These are phyloP conservation scores for Cucurbitaria berberidis DNA, from an alignment of 2,329 filamentous ascomycete genomes.

Conservation along the genomic window DNA sequence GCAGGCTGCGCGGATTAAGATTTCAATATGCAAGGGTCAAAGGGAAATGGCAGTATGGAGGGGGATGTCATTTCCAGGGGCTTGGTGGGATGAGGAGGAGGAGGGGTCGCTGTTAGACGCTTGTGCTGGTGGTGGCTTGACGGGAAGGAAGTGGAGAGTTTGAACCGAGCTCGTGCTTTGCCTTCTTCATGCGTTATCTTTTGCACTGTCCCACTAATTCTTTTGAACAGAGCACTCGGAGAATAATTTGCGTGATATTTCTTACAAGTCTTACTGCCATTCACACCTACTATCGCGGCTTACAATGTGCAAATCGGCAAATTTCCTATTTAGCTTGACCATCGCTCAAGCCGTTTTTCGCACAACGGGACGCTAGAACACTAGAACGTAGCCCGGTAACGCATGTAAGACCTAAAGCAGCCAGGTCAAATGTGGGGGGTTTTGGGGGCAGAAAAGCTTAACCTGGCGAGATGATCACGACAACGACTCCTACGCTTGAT, in stretches of 20 bases:
- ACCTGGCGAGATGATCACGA: background rate
- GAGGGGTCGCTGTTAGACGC: background rate
- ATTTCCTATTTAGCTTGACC: too few relatives aligned
- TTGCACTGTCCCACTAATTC: too few relatives aligned
- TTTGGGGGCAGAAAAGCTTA: constrained; percentile 26
- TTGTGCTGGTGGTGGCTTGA: constrained; percentile 8
- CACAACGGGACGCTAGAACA: background rate
- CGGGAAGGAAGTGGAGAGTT: background rate
- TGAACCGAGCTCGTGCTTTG: background rate
- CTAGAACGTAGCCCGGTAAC: constrained; percentile 1
- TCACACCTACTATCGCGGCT: too few relatives aligned
- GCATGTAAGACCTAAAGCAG: constrained; percentile 12
- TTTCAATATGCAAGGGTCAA: too few relatives aligned
- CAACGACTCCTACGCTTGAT: background rate
- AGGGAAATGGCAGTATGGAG: background rate
- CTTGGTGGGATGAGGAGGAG: background rate
- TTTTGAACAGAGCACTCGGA: too few relatives aligned
- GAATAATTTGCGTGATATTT: too few relatives aligned
- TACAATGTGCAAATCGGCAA: too few relatives aligned
- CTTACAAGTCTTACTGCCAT: too few relatives aligned
- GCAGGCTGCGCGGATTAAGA: background rate
- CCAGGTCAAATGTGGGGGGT: constrained; percentile 13
- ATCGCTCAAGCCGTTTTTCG: background rate
- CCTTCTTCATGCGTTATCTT: background rate
- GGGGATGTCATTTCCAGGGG: too few relatives aligned